Evolutionary conservation across 2,329 filamentous ascomycete species (phyloP).

Genomic region (Coleophoma crateriformis): DNA sequence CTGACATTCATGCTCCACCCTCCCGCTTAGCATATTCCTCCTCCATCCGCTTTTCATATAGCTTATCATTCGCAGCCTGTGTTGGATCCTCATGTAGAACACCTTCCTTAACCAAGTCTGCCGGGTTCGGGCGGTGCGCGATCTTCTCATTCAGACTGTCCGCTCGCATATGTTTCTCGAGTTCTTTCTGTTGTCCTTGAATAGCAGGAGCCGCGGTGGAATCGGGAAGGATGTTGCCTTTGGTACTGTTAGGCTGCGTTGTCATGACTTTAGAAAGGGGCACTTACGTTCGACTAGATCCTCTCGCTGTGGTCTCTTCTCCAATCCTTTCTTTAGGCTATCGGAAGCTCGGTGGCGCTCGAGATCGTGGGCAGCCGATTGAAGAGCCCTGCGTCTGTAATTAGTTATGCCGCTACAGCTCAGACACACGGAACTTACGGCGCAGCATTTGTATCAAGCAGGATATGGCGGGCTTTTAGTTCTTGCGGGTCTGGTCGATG

Average conservation of each 20-base stretch:
- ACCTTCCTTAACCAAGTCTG: conserved; percentile 71
- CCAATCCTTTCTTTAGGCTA: conserved; percentile 58
- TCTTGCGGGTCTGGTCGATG: conserved; percentile 63
- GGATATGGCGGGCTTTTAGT: conserved; percentile 62
- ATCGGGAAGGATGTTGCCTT: conserved; percentile 82
- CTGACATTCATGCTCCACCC: conserved; percentile 44
- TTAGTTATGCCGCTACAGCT: too few species aligned
- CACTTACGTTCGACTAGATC: conserved; percentile 72
- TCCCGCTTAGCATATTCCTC: conserved; percentile 60
- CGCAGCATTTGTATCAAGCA: conserved; percentile 61
- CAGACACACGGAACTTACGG: conserved; percentile 41
- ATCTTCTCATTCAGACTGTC: conserved; percentile 86
- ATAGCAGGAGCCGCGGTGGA: conserved; percentile 74
- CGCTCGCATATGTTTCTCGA: conserved; percentile 82
- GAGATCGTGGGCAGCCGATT: conserved; percentile 55
- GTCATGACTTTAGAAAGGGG: background rate
- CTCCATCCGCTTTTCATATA: conserved; percentile 56
- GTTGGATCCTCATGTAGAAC: conserved; percentile 68
- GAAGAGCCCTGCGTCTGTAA: conserved; percentile 43
- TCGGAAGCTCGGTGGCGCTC: conserved; percentile 59
- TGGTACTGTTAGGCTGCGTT: conserved; percentile 1
- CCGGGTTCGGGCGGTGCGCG: conserved; percentile 68
- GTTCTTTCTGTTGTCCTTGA: conserved; percentile 75
- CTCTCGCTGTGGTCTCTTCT: conserved; percentile 61
- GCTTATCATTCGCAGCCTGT: conserved; percentile 20